Conservation (phyloP, 257 asterid genomes). For the Nicotiana knightiana region DNA sequence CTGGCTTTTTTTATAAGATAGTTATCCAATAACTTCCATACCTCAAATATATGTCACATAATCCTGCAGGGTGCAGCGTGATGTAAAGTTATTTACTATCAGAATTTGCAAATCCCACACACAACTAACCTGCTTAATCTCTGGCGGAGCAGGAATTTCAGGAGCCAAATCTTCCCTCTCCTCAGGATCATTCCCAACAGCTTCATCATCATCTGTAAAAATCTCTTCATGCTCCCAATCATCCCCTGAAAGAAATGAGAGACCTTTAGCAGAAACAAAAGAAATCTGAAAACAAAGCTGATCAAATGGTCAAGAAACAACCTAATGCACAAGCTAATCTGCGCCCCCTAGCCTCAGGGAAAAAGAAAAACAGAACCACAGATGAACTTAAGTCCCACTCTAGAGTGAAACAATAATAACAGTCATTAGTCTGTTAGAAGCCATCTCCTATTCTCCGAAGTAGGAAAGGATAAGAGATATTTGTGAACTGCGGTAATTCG, state of each 20-base stretch:
- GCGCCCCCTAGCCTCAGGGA: neutral
- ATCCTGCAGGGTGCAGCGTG: neutral
- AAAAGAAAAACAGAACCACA: neutral
- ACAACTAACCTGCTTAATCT: conserved; percentile 75
- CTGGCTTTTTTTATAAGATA: neutral
- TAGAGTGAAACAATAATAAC: neutral
- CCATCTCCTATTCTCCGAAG: neutral
- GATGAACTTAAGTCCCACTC: neutral
- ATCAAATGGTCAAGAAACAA: neutral
- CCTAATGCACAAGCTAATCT: neutral
- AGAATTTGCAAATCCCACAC: neutral
- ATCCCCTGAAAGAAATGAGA: conserved; percentile 51
- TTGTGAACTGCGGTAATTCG: neutral
- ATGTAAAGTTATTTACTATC: neutral
- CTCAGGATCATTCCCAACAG: conserved; percentile 74
- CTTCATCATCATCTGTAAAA: conserved; percentile 96
- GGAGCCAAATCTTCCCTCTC: conserved; percentile 97
- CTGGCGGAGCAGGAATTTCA: conserved; percentile 97
- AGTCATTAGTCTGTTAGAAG: neutral
- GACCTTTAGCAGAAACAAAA: neutral
- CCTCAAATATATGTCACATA: neutral
- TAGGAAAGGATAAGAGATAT: neutral
- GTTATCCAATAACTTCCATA: neutral
- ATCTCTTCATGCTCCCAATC: conserved; percentile 99
- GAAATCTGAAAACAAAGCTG: neutral